phyloP scores from a whole-genome alignment of 495 filamentous ascomycete genomes.

The Trichoderma asperelloides region DNA sequence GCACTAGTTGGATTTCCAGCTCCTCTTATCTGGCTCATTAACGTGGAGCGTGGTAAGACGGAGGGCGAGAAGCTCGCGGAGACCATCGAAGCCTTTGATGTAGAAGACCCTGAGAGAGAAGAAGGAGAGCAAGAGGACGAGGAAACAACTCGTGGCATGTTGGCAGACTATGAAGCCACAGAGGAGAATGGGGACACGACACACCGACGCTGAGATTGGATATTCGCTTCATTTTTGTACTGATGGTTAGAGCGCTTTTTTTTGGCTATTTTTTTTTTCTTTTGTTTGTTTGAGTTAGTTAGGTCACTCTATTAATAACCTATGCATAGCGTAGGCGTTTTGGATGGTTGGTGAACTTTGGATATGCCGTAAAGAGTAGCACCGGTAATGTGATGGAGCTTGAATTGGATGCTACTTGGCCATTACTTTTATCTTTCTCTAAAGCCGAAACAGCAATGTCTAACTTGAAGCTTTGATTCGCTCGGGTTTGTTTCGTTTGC shows the following conservation, averaged over 20 bases:
- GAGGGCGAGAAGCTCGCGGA: slow-evolving; percentile 66
- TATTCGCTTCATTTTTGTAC: not conserved
- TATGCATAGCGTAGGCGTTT: slow-evolving; percentile 40
- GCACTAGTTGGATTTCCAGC: slow-evolving; percentile 72
- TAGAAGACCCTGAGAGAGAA: slow-evolving; percentile 2
- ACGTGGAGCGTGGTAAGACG: slow-evolving; percentile 79
- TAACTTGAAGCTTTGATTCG: not conserved
- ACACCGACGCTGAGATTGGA: not conserved
- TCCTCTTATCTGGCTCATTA: slow-evolving; percentile 73
- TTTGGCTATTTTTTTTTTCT: not conserved
- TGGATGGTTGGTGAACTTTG: not conserved
- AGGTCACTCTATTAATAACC: slow-evolving; percentile 12
- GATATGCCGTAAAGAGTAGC: not conserved
- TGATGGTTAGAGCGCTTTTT: not conserved
- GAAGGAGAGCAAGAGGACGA: slow-evolving; percentile 18
- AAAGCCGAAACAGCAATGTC: not conserved
- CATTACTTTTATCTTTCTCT: not conserved
- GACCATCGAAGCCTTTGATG: slow-evolving; percentile 51
- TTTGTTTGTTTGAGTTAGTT: slow-evolving; percentile 5
- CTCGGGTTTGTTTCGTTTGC: too few relatives aligned
- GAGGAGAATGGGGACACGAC: slow-evolving; percentile 12
- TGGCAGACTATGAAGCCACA: slow-evolving; percentile 25
- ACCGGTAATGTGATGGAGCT: not conserved
- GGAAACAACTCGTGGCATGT: slow-evolving; percentile 23
- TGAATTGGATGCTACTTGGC: not conserved